These are phyloP conservation scores for Fonsecaea pugnacius DNA, from an alignment of 2,329 filamentous ascomycete genomes.

Conservation along the genomic window DNA sequence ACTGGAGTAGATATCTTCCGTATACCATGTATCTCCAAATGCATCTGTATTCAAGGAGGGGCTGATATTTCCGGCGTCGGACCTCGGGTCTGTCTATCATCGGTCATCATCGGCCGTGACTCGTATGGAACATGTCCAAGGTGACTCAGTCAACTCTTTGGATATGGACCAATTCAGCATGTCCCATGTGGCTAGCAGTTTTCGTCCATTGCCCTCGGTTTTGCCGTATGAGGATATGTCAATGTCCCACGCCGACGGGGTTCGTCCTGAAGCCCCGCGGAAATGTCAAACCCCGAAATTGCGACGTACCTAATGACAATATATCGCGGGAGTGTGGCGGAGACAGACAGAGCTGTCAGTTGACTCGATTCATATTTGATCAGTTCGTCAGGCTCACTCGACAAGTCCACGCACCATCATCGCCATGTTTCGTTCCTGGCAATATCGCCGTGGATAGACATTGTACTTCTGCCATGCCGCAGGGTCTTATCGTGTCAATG, in stretches of 20 bases:
- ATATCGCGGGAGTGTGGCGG: not conserved
- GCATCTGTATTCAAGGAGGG: not conserved
- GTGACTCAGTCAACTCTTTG: not conserved
- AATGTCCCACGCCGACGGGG: not conserved
- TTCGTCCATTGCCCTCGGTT: not conserved
- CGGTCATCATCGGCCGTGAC: slow-evolving; percentile 1
- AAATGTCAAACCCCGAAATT: too few species aligned
- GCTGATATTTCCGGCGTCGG: not conserved
- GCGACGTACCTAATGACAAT: not conserved
- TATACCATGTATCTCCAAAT: not conserved
- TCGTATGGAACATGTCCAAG: not conserved
- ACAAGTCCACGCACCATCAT: not conserved
- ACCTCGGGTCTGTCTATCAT: slow-evolving; percentile 1
- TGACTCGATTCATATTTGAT: not conserved
- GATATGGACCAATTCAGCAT: not conserved
- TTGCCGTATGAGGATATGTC: not conserved
- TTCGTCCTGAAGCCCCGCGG: not conserved
- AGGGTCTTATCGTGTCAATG: too few species aligned
- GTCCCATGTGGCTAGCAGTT: not conserved
- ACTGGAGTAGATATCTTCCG: not conserved
- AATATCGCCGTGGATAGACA: not conserved
- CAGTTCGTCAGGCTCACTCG: not conserved
- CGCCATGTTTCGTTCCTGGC: not conserved
- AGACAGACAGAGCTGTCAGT: not conserved
- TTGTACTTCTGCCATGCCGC: too few species aligned